Evolutionary conservation across 2,329 filamentous ascomycete species (phyloP), one percentile per base, ranked within the genome.

Genomic region (Colletotrichum karsti): DNA sequence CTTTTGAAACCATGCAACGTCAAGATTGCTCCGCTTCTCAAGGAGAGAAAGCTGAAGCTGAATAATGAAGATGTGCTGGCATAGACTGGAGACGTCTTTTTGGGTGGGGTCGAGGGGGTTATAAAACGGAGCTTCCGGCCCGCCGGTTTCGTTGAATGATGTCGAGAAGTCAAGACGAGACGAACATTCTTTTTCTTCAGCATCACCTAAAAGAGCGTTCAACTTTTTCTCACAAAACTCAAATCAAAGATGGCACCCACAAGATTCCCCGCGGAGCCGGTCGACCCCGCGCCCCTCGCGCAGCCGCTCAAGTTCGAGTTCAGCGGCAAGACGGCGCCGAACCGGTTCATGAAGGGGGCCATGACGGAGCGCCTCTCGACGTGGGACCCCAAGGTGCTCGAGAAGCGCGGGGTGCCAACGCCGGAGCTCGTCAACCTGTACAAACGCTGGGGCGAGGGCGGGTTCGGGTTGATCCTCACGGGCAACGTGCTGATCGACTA

Each of bases 351-450:
- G 70, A 92, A 92, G 77, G 89, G 82, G 5, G 87, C 91, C 44
- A 92, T 92, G 90, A 87, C 87, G 2, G 91, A 93, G 75, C 81
- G 85, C 12, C 79, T 92, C 15, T 87, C 89, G 0, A 88, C 85
- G 2, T 92, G 88, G 88, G 82, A 87, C 64, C 80, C 85, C 5
- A 82, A 83, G 22, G 81, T 87, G 62, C 72, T 86, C 12, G 77
- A 83, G 26, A 81, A 81, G 3, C 84, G 90, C 54, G 82, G 81
- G 0, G 72, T 83, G n/a, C 81, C 81, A 1, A 77, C 77, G 2
- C 70, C 76, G 39, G 76, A 81, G 48, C 72, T 79, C 20, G 73
- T 88, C 72, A 86, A 89, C 44, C 78, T 89, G 44, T 90, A 90
- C 77, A 79, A 83, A 58, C 78, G 83, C 69, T 91, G 88, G 87